Evolutionary conservation across 2,329 filamentous ascomycete genomes (phyloP), one percentile per base, ranked within the genome.

Genomic region (Xylaria arbuscula): DNA sequence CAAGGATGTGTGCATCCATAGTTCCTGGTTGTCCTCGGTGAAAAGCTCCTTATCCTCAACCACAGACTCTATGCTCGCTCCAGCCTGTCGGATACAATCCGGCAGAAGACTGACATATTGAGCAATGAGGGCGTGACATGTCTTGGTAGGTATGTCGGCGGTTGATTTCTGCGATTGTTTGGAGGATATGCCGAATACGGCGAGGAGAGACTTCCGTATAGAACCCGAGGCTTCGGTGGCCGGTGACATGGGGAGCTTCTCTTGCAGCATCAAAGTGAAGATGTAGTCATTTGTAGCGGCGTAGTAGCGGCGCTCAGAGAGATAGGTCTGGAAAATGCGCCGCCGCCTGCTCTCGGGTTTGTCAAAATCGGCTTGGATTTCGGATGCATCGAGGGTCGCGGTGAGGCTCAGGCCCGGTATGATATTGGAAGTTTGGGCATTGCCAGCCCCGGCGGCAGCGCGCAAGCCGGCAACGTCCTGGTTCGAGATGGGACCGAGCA

Each of bases 401-500:
- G 81, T 77, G 3, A 83, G 80, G 53, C 83, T 84, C 34, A 90
- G 74, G 64, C 87, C 81, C 24, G 87, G 81, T 72, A 88, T 76
- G 76, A 93, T 80, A 76, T 86, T 82, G 72, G 89, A 83, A 77
- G 86, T 83, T 70, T 88, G 86, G 13, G 84, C 80, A 78, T 88
- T 90, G 66, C 87, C 87, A 34, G 89, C 84, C 22, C 91, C 91
- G 13, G 91, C 88, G 17, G 92, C 92, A 74, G 92, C 91, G 75
- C 92, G 90, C 54, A 97, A 82, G 75, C 93, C 94, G 64, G 90
- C 86, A 17, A 89, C 84, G 83, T 97, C 93, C 73, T 96, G 93
- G 55, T 90, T 89, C 0, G 93, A 93, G 65, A 95, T 88, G 1
- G 89, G 88, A 15, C 87, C 87, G 50, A 89, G 84, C 1, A 98